Base-by-base conservation (phyloP, 2,329 filamentous ascomycete genomes). In the Berkeleyomyces basicola region DNA sequence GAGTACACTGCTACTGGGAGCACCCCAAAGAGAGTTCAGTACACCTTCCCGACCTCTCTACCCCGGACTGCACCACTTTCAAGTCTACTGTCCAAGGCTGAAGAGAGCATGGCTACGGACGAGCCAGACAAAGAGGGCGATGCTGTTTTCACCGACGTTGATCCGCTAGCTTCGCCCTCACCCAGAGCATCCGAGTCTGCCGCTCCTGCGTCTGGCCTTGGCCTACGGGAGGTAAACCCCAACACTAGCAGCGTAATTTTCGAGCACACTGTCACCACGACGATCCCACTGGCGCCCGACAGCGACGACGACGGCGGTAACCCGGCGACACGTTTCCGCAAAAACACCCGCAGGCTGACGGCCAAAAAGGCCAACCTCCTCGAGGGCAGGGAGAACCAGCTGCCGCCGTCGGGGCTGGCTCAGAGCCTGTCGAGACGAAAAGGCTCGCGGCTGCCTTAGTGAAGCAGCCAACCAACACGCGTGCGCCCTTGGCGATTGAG, bases 1-100 rank as follows among this genome's bases (percentile, higher is more conserved):
- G 90, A 96, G 70, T 97, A 97, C 72, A 77, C 82, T 44, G 82
- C 88, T 0, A 97, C 93, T 0, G 92, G 93, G 60, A 79, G 86
- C 57, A 97, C 93, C 0, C 93, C 93, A 0, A 83, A 87, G 70
- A 93, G 91, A 74, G 76, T 79, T 39, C 78, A 83, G 61, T 99
- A 97, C 73, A 78, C 82, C n/a, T 96, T 89, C 69, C 88, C 90
- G 0, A 87, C 82, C 1, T 77, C 80, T 1, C 78, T 99, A 1
- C 93, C 93, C 3, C 83, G 85, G 36, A 97, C 93, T 0, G 73
- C 74, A 36, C 67, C 77, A 0, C 77, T 77, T 66, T 76, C 77
- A 1, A 67, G 71, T 11, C 72, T 81, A 16, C 70, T 79, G 43
- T 74, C 75, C 14, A 73, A 71, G 51, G 69, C 77, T 59, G 71